phyloP scores from a whole-genome alignment of 257 asterid genomes.

The Handroanthus guayacan region DNA sequence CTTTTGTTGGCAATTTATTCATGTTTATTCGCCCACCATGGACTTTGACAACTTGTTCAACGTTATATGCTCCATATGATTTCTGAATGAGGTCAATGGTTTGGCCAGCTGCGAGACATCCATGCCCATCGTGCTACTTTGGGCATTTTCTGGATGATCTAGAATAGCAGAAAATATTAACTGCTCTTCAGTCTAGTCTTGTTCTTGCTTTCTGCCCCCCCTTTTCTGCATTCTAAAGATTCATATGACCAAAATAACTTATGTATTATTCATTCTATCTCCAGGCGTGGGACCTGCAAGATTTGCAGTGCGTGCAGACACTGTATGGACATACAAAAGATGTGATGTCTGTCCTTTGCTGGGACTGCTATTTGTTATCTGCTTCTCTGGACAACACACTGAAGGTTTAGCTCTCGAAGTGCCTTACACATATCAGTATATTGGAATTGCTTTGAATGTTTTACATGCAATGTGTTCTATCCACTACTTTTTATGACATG shows the following conservation, averaged over 20 bases:
- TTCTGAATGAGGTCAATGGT: no score
- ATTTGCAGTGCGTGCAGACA: conserved; percentile 59
- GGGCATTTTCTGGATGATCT: no score
- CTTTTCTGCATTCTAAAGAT: background rate
- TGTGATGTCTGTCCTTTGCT: conserved; percentile 63
- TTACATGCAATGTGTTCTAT: background rate
- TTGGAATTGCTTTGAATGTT: background rate
- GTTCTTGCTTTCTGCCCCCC: background rate
- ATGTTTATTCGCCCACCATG: no score
- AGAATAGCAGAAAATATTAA: no score
- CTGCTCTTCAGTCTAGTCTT: background rate
- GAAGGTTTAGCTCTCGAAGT: conserved; percentile 45
- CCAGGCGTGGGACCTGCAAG: conserved; percentile 69
- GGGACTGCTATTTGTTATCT: conserved; percentile 56
- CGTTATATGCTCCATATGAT: no score
- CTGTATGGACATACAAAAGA: conserved; percentile 55
- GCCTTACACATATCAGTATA: background rate
- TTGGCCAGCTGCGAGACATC: no score
- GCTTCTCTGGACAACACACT: conserved; percentile 70
- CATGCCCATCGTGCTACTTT: no score
- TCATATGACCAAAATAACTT: background rate
- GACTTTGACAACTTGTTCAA: no score
- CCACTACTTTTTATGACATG: background rate
- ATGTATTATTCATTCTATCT: background rate
- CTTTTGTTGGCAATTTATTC: no score